Base-by-base conservation (phyloP, 495 filamentous ascomycete species). In the Lasiosphaeria ovina region DNA sequence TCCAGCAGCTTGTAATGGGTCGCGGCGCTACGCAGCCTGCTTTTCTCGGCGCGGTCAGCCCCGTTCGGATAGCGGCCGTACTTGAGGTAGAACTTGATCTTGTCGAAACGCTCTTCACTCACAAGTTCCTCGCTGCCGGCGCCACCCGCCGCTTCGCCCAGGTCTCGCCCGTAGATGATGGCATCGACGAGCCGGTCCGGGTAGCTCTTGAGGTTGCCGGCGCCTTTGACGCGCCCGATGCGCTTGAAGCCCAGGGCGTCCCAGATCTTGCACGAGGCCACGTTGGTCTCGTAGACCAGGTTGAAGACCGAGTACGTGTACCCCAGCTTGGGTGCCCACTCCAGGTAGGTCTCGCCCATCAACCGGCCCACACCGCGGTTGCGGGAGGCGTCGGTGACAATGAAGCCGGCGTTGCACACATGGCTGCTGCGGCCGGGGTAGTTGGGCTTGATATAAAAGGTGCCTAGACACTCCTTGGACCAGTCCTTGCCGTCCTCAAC, bases 231-330 rank as follows among this genome's bases (percentile, higher is more conserved):
- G 48, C 88, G 86, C 3, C 94, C 95, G 70, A 98, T 95, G 44
- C 94, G 87, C 77, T 98, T 96, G 77, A 98, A 98, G 35, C 94
- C 94, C n/a, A 98, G 82, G 2, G 88, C 90, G 74, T 98, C 94
- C 94, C 94, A 98, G 60, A 98, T 92, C 51, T 90, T 89, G 69
- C 90, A 92, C 16, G 93, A 97, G 3, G 91, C 94, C 40, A 95
- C 87, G 72, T 98, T 98, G 61, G 90, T 97, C 79, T 98, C 94
- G 74, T 97, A 98, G 14, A 98, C 93, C 38, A 98, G 83, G 72
- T 98, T 98, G 82, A 98, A 98, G 40, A 98, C 91, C 10, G 89
- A 92, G 78, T 98, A 98, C 38, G 88, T 90, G 72, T 97, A 98
- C 17, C 94, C 94, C 78, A 98, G 80, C 72, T 87, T 89, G 42